Evolutionary conservation across 331 rosid genomes (phyloP), one percentile per base, ranked within the genome.

Genomic region (Rosa hybrid): DNA sequence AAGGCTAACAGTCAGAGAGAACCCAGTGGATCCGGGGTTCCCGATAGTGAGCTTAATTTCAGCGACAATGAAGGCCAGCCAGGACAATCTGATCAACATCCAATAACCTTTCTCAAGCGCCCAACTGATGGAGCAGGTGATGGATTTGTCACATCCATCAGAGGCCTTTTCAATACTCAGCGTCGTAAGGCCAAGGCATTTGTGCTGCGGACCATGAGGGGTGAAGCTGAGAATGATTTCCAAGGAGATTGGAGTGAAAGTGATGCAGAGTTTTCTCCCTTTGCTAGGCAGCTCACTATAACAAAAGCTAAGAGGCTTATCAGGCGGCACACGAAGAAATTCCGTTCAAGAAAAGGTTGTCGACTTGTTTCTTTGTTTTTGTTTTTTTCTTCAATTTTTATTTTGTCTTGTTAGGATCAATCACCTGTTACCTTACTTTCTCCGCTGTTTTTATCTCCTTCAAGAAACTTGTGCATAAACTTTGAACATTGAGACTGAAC

Each of bases 221-320:
- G 98, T 63, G 99, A 92, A 84, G 90, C 96, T 68, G 98, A 96
- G 27, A 90, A 86, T 88, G 97, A 96, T 79, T 93, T 90, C 86
- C 98, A 85, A 85, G 93, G 94, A 60, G 99, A 96, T 80, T 96
- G 98, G 99, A 96, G 97, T 76, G 98, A 90, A 79, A 96, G 97
- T 74, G 99, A 93, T 77, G 85, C 72, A 1, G 98, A 93, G 84
- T 88, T 91, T 86, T 88, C 99, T 38, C 98, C 98, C 64, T 92
- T 92, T 78, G 98, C 97, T 53, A 81, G 97, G 83, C 99, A 93
- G 87, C 99, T 96, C 73, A 96, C 99, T 1, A 96, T 93, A 77
- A 91, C 94, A 27, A 96, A 86, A 84, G 97, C 98, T 44, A 96
- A 86, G 87, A 92, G 88, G 78, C 99, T 96, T 80, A 93, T 96